Evolutionary conservation across 805 yeast genomes (phyloP).

Genomic region (Cephaloascus fragrans): DNA sequence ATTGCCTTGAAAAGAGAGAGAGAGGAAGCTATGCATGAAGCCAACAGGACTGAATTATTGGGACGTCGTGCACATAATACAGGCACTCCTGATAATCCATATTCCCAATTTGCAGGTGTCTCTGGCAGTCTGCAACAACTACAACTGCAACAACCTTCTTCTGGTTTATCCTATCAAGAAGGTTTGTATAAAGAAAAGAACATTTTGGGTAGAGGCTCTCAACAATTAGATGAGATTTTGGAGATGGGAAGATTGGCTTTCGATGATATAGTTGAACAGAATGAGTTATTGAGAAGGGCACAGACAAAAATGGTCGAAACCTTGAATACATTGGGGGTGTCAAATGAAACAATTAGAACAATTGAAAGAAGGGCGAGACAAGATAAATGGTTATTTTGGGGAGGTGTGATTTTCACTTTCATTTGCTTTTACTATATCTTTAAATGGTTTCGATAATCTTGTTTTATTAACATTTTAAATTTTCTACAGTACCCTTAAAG

Average conservation of each 20-base stretch:
- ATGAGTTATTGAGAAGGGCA: constrained; percentile 54
- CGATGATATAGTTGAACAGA: constrained; percentile 81
- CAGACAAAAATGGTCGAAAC: constrained; percentile 57
- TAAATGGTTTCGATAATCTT: constrained; percentile 53
- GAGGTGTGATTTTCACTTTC: constrained; percentile 54
- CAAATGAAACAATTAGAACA: constrained; percentile 70
- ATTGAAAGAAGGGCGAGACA: constrained; percentile 76
- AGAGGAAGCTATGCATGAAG: constrained; percentile 39
- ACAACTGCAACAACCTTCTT: constrained; percentile 15
- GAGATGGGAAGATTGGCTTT: constrained; percentile 84
- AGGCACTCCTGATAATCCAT: constrained; percentile 39
- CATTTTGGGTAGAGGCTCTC: constrained; percentile 56
- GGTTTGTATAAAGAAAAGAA: constrained; percentile 65
- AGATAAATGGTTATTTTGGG: constrained; percentile 82
- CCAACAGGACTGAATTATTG: constrained; percentile 42
- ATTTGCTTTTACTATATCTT: constrained; percentile 59
- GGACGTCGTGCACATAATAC: constrained; percentile 32
- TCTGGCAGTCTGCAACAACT: constrained; percentile 11
- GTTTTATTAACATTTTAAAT: no score
- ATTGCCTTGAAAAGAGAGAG: constrained; percentile 44
- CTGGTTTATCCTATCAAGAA: constrained; percentile 33
- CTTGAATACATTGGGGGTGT: constrained; percentile 76
- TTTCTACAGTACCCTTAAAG: no score
- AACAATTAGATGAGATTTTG: constrained; percentile 79
- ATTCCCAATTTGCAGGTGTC: constrained; percentile 11